phyloP scores from a whole-genome alignment of 2,329 filamentous ascomycete species.

The Trichoderma sp. region DNA sequence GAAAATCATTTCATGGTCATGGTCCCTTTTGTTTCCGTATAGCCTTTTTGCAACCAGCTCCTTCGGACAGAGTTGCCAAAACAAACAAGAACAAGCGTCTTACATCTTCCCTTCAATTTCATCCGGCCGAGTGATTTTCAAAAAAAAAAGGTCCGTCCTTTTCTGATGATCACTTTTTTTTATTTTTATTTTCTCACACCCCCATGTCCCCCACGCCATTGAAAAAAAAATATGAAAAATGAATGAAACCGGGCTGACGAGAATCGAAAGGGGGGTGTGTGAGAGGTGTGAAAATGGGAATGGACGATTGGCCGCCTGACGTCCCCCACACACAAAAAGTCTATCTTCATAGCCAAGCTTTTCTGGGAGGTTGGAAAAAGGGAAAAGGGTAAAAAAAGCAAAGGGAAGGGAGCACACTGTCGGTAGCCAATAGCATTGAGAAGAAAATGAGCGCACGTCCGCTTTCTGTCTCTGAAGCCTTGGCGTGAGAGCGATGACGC shows the following conservation, averaged over 20 bases:
- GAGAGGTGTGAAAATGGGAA: neutral
- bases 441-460: neutral
- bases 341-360: conserved; percentile 5
- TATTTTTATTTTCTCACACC: neutral
- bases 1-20: neutral
- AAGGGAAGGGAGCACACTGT: neutral
- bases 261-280: neutral
- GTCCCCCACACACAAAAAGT: neutral
- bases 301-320: neutral
- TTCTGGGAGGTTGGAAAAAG: neutral
- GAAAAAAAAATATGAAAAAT: neutral
- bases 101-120: neutral
- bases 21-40: neutral
- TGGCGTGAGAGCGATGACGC: neutral
- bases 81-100: neutral
- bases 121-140: neutral
- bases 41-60: neutral
- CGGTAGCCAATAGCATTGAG: neutral
- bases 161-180: neutral
- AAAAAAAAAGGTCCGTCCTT: neutral
- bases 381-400: neutral
- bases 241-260: neutral
- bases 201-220: neutral
- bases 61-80: neutral
- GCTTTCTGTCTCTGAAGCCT: neutral